These are phyloP conservation scores for Coleophoma cylindrospora DNA, from an alignment of 2,329 filamentous ascomycete genomes.

Conservation along the genomic window DNA sequence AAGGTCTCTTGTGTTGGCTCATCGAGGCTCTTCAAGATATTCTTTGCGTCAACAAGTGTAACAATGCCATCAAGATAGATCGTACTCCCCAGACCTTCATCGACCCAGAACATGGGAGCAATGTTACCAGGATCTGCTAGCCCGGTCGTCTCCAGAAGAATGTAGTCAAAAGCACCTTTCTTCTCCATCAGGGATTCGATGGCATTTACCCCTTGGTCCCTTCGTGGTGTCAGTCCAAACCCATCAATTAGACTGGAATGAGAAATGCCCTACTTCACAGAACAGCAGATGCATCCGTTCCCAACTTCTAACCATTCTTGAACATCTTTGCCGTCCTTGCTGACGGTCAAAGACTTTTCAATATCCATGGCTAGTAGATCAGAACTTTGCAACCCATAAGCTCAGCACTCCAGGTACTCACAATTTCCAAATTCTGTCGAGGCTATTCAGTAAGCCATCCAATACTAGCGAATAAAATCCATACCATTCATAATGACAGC, in stretches of 20 bases:
- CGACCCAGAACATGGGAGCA: slow-evolving; percentile 95
- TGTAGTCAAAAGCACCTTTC: slow-evolving; percentile 93
- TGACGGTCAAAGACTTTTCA: slow-evolving; percentile 91
- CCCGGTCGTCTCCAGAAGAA: slow-evolving; percentile 92
- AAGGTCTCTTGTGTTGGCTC: slow-evolving; percentile 55
- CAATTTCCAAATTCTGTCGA: slow-evolving; percentile 72
- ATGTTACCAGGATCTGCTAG: slow-evolving; percentile 94
- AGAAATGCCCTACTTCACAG: slow-evolving; percentile 65
- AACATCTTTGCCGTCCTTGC: slow-evolving; percentile 73
- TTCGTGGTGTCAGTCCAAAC: slow-evolving; percentile 27
- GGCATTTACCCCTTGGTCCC: slow-evolving; percentile 87
- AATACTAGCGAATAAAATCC: slow-evolving; percentile 21
- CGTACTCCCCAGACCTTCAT: slow-evolving; percentile 88
- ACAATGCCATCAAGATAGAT: slow-evolving; percentile 98
- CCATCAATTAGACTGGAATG: neutral
- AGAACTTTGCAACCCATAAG: neutral
- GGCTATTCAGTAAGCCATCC: slow-evolving; percentile 7
- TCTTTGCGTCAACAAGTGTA: slow-evolving; percentile 91
- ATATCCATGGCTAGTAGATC: slow-evolving; percentile 69
- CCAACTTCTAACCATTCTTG: slow-evolving; percentile 95
- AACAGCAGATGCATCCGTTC: slow-evolving; percentile 97
- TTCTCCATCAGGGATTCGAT: slow-evolving; percentile 96
- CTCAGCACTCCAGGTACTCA: slow-evolving; percentile 34
- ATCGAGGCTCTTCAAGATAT: slow-evolving; percentile 77
- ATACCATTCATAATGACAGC: slow-evolving; percentile 91